Base-by-base conservation (phyloP, 768 basidiomycete genomes). In the Amanita polypyramis region DNA sequence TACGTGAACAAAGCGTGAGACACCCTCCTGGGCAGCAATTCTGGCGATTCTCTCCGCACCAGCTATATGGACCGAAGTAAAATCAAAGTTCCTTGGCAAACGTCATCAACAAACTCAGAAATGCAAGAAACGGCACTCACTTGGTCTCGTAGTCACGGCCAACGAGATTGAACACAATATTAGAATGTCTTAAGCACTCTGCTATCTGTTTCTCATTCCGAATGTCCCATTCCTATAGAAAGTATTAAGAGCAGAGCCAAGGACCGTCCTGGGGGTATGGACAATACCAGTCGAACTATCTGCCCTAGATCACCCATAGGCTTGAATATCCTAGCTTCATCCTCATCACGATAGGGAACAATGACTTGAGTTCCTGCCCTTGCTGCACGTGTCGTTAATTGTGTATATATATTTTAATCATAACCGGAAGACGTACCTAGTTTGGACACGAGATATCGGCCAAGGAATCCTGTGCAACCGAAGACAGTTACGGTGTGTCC, bases 251-350 rank as follows among this genome's bases (percentile, higher is more conserved):
- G 19, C 17, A 29, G n/a, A 37, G 19, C 17, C 12, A 23, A 4
- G 19, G 30, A 23, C 17, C 44, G 33, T 25, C 43, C 43, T 34
- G 37, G 38, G 46, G 27, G 23, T 4, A 9, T 29, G 34, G 47
- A 44, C 62, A 14, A 27, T 59, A 95, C 94, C 85, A 98, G 80
- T 57, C 88, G 80, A 49, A 97, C 87, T 54, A 99, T 85, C 70
- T 95, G 93, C 6, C 96, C 96, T 47, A 98, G 72, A 70, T 99
- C 96, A 36, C 95, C 96, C 82, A 86, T 94, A 10, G 87, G 87
- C 66, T 84, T 85, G 59, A 99, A 70, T 59, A 87, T 78, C 51
- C 95, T 75, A 57, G 85, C 90, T 61, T 92, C 86, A 60, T 98
- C 92, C 60, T 91, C 88, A 54, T 97, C 92, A 37, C 96, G 80